phyloP scores from a whole-genome alignment of 106 monocot species.

The Phalaenopsis equestris region DNA sequence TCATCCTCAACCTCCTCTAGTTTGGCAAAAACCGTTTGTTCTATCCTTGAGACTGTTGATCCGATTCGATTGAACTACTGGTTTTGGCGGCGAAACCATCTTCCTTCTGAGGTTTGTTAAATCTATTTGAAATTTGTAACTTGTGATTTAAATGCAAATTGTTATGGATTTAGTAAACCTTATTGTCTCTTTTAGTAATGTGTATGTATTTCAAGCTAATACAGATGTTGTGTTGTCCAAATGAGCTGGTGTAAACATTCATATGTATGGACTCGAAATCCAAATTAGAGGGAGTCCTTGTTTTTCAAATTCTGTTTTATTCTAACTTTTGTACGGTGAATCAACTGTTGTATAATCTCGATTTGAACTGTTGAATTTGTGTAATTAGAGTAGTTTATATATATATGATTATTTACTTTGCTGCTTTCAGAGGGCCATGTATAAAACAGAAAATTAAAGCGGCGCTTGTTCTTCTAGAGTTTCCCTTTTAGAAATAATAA shows the following conservation, averaged over 20 bases:
- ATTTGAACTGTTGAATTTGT: neutral
- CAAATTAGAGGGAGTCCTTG: neutral
- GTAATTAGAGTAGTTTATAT: neutral
- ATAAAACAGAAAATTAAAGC: no score
- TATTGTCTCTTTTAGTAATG: neutral
- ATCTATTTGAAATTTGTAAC: neutral
- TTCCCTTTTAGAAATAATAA: no score
- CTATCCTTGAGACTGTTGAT: slow-evolving; percentile 54
- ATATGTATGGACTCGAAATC: neutral
- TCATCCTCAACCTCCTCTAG: slow-evolving; percentile 13
- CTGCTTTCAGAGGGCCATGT: no score
- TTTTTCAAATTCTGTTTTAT: neutral
- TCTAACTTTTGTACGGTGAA: neutral
- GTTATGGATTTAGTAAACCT: no score
- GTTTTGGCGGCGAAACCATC: slow-evolving; percentile 56
- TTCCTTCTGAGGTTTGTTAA: slow-evolving; percentile 35
- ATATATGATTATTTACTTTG: neutral
- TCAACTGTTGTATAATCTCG: neutral
- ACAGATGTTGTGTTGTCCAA: neutral
- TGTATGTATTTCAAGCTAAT: neutral
- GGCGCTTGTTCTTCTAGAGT: no score
- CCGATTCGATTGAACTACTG: slow-evolving; percentile 78
- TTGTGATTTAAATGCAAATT: no score
- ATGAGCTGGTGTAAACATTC: neutral
- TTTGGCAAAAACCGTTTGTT: slow-evolving; percentile 44